These are phyloP conservation scores for Penicillium sclerotiorum DNA, from an alignment of 2,329 filamentous ascomycete species.

Conservation along the genomic window DNA sequence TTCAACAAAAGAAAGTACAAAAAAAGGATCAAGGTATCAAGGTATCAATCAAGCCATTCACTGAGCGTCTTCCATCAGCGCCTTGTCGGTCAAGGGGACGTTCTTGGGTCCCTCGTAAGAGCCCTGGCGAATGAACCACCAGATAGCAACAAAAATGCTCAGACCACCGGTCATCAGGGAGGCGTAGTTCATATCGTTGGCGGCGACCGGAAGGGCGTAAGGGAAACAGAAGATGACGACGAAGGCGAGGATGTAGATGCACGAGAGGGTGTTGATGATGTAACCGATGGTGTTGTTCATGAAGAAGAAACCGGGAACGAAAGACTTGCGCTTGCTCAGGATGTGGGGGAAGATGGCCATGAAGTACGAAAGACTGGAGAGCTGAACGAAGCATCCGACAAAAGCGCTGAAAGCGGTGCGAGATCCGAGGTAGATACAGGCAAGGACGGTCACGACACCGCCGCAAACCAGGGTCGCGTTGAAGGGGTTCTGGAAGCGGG, in stretches of 20 bases:
- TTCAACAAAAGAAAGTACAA: too few relatives aligned
- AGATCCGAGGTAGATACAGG: slow-evolving; percentile 60
- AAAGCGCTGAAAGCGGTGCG: slow-evolving; percentile 60
- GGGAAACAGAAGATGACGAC: slow-evolving; percentile 65
- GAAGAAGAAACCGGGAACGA: slow-evolving; percentile 57
- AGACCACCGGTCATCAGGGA: slow-evolving; percentile 56
- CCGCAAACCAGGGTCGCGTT: slow-evolving; percentile 61
- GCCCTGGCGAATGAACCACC: slow-evolving; percentile 44
- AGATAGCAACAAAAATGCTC: slow-evolving; percentile 52
- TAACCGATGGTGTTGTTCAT: slow-evolving; percentile 55
- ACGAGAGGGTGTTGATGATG: slow-evolving; percentile 53
- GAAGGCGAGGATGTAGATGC: slow-evolving; percentile 59
- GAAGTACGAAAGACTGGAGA: slow-evolving; percentile 59
- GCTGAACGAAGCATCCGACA: slow-evolving; percentile 60
- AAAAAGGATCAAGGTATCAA: slow-evolving; percentile 2
- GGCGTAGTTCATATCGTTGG: slow-evolving; percentile 57
- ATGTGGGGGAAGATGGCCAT: slow-evolving; percentile 56
- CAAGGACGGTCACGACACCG: slow-evolving; percentile 55
- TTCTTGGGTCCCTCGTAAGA: slow-evolving; percentile 41
- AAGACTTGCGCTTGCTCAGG: slow-evolving; percentile 54
- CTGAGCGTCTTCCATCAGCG: slow-evolving; percentile 34
- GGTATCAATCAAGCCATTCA: slow-evolving; percentile 12
- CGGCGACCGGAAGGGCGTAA: slow-evolving; percentile 49
- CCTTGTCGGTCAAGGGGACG: slow-evolving; percentile 38
- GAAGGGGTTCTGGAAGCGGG: slow-evolving; percentile 60